phyloP scores from a whole-genome alignment of 176 grass and related monocot genomes.

The Avena atlantica region DNA sequence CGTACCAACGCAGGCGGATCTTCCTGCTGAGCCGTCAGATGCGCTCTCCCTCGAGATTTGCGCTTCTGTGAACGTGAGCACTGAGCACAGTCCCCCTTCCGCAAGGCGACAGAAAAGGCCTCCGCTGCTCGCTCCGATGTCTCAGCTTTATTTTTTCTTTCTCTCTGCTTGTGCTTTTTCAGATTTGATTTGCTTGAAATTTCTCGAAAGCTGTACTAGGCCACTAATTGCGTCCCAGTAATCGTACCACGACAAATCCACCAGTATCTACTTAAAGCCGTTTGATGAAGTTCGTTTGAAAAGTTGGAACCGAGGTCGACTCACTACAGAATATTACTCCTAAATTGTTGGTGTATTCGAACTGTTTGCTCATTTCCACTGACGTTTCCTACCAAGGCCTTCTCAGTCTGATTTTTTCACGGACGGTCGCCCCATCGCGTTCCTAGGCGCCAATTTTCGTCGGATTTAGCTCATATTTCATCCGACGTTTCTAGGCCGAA shows the following conservation, averaged over 20 bases:
- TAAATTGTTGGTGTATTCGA: background rate
- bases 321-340: no score
- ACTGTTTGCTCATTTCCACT: no score
- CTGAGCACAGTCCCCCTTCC: background rate
- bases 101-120: slow-evolving; percentile 38
- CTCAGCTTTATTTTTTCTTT: background rate
- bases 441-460: no score
- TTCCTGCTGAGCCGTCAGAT: slow-evolving; percentile 46
- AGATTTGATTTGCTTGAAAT: background rate
- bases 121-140: background rate
- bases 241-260: background rate
- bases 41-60: slow-evolving; percentile 37
- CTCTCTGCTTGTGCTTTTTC: no score
- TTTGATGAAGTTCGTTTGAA: background rate
- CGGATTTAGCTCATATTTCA: no score
- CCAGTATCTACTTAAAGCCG: background rate
- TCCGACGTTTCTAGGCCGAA: no score
- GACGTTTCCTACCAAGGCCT: no score
- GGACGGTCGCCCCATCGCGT: no score
- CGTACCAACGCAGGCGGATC: slow-evolving; percentile 54
- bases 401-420: no score
- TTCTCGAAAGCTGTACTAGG: background rate
- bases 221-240: background rate
- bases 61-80: background rate
- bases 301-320: background rate